A percentile compares a stretch with the other conserved stretches of the same genome.
phyloP scores from a whole-genome alignment of 129 eudicot genomes.

The Chrysanthemum makinoi region DNA sequence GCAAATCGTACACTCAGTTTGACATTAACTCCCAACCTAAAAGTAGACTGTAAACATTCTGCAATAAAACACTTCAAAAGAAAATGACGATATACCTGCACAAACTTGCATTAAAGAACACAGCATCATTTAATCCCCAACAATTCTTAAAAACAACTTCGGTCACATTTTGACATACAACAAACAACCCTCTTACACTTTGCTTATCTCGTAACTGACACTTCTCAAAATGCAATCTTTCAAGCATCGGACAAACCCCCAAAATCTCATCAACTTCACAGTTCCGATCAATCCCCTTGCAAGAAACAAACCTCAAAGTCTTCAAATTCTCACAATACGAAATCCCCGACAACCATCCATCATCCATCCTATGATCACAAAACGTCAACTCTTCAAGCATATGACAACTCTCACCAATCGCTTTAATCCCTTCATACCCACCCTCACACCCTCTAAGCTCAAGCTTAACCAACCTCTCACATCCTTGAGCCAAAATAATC shows the following conservation, averaged over 20 bases:
- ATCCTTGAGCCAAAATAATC: constrained; percentile 84
- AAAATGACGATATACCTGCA: constrained; percentile 81
- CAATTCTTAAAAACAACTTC: constrained; percentile 58
- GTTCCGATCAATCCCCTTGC: constrained; percentile 54
- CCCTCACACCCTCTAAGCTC: constrained; percentile 81
- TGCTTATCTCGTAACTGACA: constrained; percentile 69
- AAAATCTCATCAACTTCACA: constrained; percentile 50
- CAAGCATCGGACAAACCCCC: constrained; percentile 53
- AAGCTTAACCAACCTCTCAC: constrained; percentile 72
- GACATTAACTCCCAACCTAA: background rate
- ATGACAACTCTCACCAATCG: constrained; percentile 79
- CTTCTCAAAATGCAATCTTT: constrained; percentile 67
- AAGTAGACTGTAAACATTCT: background rate
- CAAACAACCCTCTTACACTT: constrained; percentile 59
- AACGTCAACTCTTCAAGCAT: constrained; percentile 79
- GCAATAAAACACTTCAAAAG: too few species aligned
- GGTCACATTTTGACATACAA: constrained; percentile 48
- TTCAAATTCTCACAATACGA: constrained; percentile 69
- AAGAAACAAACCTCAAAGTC: constrained; percentile 54
- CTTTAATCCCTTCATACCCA: constrained; percentile 75
- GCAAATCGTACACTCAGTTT: background rate
- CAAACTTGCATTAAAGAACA: constrained; percentile 52
- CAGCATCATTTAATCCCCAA: constrained; percentile 70
- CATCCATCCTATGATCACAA: constrained; percentile 64
- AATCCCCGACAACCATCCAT: constrained; percentile 79